Evolutionary conservation across 352 stramenopile species (phyloP).

Genomic region (Phytophthora idaei): DNA sequence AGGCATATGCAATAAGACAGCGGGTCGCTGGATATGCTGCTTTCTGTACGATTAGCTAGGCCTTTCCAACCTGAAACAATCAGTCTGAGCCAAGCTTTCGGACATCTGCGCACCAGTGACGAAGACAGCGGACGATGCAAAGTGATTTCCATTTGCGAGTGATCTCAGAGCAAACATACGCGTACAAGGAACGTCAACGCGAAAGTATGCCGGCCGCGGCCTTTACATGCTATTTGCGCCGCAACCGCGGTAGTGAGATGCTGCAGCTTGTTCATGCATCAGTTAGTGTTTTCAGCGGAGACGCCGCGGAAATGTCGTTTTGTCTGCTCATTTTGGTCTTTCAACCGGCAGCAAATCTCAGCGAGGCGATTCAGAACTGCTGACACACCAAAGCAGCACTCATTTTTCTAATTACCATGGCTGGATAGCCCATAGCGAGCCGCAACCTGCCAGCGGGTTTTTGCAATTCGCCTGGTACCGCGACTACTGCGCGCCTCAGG

Average conservation of each 20-base stretch:
- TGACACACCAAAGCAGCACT: slow-evolving; percentile 4
- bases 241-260: slow-evolving; percentile 1
- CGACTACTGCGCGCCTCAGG: background rate
- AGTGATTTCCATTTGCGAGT: slow-evolving; percentile 14
- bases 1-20: slow-evolving; percentile 30
- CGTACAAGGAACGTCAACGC: slow-evolving; percentile 11
- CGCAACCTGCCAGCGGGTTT: slow-evolving; percentile 19
- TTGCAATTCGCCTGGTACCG: slow-evolving; percentile 25
- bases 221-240: slow-evolving; percentile 19
- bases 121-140: background rate
- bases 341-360: slow-evolving; percentile 17
- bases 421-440: slow-evolving; percentile 23
- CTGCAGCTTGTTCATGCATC: slow-evolving; percentile 13
- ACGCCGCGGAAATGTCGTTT: slow-evolving; percentile 21
- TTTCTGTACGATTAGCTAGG: slow-evolving; percentile 23
- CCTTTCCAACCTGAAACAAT: slow-evolving; percentile 17
- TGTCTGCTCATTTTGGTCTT: slow-evolving; percentile 6
- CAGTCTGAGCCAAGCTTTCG: slow-evolving; percentile 18
- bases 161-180: slow-evolving; percentile 27
- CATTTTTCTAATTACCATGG: slow-evolving; percentile 17
- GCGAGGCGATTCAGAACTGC: slow-evolving; percentile 8
- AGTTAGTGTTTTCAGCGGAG: slow-evolving; percentile 22
- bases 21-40: slow-evolving; percentile 11
- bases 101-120: slow-evolving; percentile 19
- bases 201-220: slow-evolving; percentile 16